These are phyloP conservation scores for Solanum habrochaites DNA, from an alignment of 257 asterid genomes.

Conservation along the genomic window DNA sequence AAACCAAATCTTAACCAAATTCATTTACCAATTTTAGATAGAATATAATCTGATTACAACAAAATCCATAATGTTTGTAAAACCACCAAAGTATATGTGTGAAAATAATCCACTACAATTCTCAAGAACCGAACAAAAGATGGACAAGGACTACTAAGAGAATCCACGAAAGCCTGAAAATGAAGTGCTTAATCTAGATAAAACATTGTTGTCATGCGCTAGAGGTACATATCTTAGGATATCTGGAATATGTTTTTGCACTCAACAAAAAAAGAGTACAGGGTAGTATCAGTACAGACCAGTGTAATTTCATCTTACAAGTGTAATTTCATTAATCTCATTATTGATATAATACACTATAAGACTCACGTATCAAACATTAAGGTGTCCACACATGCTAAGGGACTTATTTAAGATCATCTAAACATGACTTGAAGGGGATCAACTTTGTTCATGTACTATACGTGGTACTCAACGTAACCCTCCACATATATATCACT, in stretches of 20 bases:
- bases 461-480: not conserved
- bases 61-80: not conserved
- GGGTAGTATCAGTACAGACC: not conserved
- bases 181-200: not conserved
- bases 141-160: not conserved
- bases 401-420: not conserved
- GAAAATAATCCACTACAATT: not conserved
- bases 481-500: not conserved
- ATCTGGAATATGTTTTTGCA: not conserved
- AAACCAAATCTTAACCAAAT: not conserved
- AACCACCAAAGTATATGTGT: not conserved
- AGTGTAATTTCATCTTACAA: not conserved
- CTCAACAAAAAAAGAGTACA: not conserved
- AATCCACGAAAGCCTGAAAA: not conserved
- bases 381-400: not conserved
- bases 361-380: not conserved
- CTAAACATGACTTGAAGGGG: not conserved
- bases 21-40: not conserved
- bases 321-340: not conserved
- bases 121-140: not conserved
- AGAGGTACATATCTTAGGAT: not conserved
- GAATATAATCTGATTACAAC: not conserved
- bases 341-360: not conserved
- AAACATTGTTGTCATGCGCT: not conserved
- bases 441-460: not conserved